A percentile compares a stretch with the other conserved stretches of the same genome.
Evolutionary conservation across 1,284 basidiomycete species (phyloP).

Genomic region (Ustilago shanxiensis): DNA sequence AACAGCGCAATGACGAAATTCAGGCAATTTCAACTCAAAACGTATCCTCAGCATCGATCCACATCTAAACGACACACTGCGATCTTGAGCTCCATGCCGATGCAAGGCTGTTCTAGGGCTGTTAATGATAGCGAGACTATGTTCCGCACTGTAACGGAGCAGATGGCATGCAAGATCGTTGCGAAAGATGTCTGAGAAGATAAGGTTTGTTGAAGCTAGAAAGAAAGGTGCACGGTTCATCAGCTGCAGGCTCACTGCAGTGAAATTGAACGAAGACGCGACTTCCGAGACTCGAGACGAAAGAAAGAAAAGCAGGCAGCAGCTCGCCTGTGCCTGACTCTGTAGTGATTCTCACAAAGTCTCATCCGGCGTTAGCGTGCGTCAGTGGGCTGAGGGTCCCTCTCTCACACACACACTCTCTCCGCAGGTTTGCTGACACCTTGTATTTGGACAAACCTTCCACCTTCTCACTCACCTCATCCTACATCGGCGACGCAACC

Average conservation of each 20-base stretch:
- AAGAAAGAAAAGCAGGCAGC: background rate
- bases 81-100: too few relatives aligned
- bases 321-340: background rate
- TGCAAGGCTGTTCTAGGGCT: too few relatives aligned
- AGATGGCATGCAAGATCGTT: background rate
- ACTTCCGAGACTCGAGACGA: background rate
- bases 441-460: background rate
- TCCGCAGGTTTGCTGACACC: background rate
- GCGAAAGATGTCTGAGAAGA: background rate
- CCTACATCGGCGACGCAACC: background rate
- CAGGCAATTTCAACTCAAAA: too few relatives aligned
- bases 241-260: background rate
- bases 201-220: background rate
- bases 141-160: too few relatives aligned
- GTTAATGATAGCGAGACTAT: too few relatives aligned
- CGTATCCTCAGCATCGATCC: too few relatives aligned
- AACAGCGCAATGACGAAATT: too few relatives aligned
- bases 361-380: slow-evolving; percentile 5
- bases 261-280: slow-evolving; percentile 3
- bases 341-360: background rate
- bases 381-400: background rate
- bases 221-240: slow-evolving; percentile 1
- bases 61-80: too few relatives aligned
- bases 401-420: too few relatives aligned
- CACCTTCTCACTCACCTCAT: background rate